These are phyloP conservation scores for Albophoma yamanashiensis DNA, from an alignment of 2,329 filamentous ascomycete genomes.

Conservation along the genomic window DNA sequence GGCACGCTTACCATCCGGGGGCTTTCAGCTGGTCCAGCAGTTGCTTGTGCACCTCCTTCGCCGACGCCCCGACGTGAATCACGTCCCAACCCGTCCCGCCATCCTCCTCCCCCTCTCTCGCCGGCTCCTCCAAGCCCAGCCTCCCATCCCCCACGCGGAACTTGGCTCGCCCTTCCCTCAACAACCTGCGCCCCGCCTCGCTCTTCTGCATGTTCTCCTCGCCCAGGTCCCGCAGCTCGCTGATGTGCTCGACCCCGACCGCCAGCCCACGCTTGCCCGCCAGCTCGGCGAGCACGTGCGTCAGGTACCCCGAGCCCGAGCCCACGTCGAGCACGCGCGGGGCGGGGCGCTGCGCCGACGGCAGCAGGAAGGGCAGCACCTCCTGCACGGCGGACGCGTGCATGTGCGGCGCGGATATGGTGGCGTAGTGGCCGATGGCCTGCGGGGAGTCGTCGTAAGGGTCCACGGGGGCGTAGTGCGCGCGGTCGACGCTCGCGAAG, in stretches of 20 bases:
- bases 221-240: conserved; percentile 49
- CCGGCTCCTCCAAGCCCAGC: conserved; percentile 44
- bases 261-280: conserved; percentile 44
- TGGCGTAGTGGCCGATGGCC: conserved; percentile 42
- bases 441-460: conserved; percentile 58
- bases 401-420: conserved; percentile 52
- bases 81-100: conserved; percentile 64
- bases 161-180: conserved; percentile 53
- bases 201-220: conserved; percentile 56
- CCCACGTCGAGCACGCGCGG: conserved; percentile 62
- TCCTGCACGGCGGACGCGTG: conserved; percentile 43
- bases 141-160: conserved; percentile 71
- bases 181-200: conserved; percentile 42
- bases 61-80: conserved; percentile 90
- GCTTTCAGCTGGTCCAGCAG: conserved; percentile 67
- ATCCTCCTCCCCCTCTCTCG: conserved; percentile 32
- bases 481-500: conserved; percentile 82
- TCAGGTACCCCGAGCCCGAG: conserved; percentile 72
- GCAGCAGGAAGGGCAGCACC: conserved; percentile 32
- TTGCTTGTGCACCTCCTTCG: conserved; percentile 57
- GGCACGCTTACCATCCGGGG: conserved; percentile 51
- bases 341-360: conserved; percentile 16
- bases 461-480: conserved; percentile 60
- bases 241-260: conserved; percentile 67
- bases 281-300: conserved; percentile 76